Base-by-base conservation (phyloP, 2,329 filamentous ascomycete genomes). In the Diplodia intermedia region DNA sequence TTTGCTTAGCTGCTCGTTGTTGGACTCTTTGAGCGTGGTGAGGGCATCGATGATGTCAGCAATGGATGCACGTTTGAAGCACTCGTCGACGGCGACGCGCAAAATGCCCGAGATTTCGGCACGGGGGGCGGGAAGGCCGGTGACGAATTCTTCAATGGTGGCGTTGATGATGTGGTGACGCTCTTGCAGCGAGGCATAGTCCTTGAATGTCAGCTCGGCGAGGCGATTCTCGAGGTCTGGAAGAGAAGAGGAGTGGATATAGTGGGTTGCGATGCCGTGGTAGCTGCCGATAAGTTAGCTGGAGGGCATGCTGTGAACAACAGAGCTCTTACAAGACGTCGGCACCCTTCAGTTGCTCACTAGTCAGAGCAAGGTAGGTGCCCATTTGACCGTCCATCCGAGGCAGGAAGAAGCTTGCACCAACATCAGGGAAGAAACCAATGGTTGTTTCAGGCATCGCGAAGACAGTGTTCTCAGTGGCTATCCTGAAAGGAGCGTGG, bases 371-470 rank as follows among this genome's bases (percentile, higher is more conserved):
- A 53, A 99, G 89, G 80, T 98, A 99, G 23, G 92, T 97, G 68
- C 95, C 95, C 67, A 97, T 81, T 69, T 89, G 84, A 61, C 95
- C 95, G 74, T 96, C 89, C 85, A 99, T 89, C 71, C 93, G 87
- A 18, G 95, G 92, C 66, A 99, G 85, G 85, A 98, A 98, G 84
- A 98, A 99, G 12, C 92, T 96, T 38, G 91, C 96, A 70, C 95
- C 95, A 60, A 99, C 95, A 76, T 99, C 96, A 7, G 96, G 95
- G 85, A 99, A 99, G 85, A 98, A 97, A 49, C 95, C 95, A 76
- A 99, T 99, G 9, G 89, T 97, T 4, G 95, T 99, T 83, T 99
- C 95, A 36, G 95, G 95, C 95, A 99, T 99, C 73, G 96, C 94
- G 75, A 99, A 98, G 57, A 97, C 82, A 6, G 95, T 99, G 77